Percentiles rank a stretch among this genome's conserved stretches.
These are phyloP conservation scores for Daedaleopsis nitida DNA, from an alignment of 768 basidiomycete species.

Conservation along the genomic window DNA sequence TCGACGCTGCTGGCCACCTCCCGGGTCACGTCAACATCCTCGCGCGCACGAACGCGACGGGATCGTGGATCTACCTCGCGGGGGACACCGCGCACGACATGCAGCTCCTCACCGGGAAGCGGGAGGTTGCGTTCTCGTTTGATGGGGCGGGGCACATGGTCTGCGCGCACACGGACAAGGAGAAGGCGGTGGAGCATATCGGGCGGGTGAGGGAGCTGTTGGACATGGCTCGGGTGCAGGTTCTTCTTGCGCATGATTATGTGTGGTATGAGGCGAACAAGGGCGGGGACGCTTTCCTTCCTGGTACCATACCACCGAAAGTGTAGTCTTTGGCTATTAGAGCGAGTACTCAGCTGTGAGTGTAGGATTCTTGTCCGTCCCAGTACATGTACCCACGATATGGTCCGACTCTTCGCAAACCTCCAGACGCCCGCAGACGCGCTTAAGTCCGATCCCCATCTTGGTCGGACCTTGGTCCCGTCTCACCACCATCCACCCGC, in stretches of 20 bases:
- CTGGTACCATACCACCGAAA: slow-evolving; percentile 17
- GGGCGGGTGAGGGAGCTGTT: slow-evolving; percentile 40
- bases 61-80: slow-evolving; percentile 56
- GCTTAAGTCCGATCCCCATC: too few species aligned
- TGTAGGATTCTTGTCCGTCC: too few species aligned
- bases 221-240: slow-evolving; percentile 40
- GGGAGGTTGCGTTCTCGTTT: slow-evolving; percentile 36
- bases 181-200: slow-evolving; percentile 45
- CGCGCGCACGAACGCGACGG: slow-evolving; percentile 53
- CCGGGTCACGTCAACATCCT: slow-evolving; percentile 56
- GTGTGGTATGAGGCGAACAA: slow-evolving; percentile 52
- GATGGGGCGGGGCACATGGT: slow-evolving; percentile 26
- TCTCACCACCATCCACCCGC: too few species aligned
- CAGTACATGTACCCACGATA: too few species aligned
- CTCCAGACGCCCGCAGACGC: too few species aligned
- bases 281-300: slow-evolving; percentile 41
- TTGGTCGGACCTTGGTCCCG: too few species aligned
- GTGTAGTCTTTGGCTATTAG: background rate
- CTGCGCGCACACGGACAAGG: slow-evolving; percentile 48
- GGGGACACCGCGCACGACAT: slow-evolving; percentile 61
- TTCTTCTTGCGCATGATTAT: slow-evolving; percentile 55
- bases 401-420: too few species aligned
- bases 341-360: too few species aligned
- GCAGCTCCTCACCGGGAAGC: slow-evolving; percentile 49
- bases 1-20: slow-evolving; percentile 59